phyloP scores from a whole-genome alignment of 192 early-diverging fungal genomes.

The Backusella tarrabulga region DNA sequence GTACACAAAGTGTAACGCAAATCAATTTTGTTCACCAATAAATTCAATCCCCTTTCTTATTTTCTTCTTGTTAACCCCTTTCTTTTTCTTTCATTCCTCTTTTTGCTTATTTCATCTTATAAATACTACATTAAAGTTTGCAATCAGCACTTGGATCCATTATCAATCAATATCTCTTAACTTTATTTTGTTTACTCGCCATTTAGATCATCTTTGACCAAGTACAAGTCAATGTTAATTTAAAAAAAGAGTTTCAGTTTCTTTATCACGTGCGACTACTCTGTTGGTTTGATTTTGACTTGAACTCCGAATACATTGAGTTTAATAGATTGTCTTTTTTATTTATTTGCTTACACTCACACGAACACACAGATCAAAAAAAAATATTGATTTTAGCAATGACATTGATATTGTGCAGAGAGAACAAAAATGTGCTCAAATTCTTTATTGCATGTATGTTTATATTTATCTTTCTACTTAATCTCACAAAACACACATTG shows the following conservation, averaged over 20 bases:
- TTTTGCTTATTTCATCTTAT: background rate
- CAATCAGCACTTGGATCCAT: background rate
- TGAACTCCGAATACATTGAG: background rate
- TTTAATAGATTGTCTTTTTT: background rate
- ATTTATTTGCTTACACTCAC: background rate
- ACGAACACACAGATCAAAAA: background rate
- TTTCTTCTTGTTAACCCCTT: background rate
- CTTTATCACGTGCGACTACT: background rate
- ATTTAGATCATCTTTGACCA: background rate
- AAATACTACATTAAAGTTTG: background rate
- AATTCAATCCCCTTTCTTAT: background rate
- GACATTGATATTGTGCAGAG: background rate
- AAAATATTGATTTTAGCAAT: background rate
- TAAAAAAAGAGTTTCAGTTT: background rate
- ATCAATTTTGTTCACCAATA: conserved; percentile 1
- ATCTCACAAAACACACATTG: background rate
- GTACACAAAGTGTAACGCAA: background rate
- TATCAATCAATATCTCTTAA: background rate
- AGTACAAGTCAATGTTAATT: background rate
- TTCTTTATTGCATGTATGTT: background rate
- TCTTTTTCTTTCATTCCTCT: background rate
- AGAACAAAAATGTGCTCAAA: background rate
- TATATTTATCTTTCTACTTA: background rate
- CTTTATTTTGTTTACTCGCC: background rate
- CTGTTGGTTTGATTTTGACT: background rate